These are phyloP conservation scores for Alloteropsis semialata DNA, from an alignment of 176 grass and related monocot species.

Conservation along the genomic window DNA sequence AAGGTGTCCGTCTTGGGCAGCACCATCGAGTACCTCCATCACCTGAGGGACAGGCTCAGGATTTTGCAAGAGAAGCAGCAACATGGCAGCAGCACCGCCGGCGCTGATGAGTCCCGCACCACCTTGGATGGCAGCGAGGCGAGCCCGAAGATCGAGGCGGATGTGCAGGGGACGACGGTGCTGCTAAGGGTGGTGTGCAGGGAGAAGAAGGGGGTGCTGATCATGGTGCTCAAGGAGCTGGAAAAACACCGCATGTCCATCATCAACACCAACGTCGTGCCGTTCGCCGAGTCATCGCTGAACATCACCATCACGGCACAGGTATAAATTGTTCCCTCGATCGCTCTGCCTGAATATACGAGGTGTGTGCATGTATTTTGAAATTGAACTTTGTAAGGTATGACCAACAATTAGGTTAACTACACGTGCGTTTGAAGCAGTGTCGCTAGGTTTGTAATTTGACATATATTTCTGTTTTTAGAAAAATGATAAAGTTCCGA, in stretches of 20 bases:
- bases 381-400: too few relatives aligned
- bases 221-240: constrained; percentile 34
- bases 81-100: not conserved
- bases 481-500: too few relatives aligned
- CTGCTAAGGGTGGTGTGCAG: constrained; percentile 29
- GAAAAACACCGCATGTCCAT: constrained; percentile 23
- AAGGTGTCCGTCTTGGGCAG: constrained; percentile 34
- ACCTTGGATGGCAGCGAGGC: not conserved
- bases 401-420: too few relatives aligned
- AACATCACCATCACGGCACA: constrained; percentile 39
- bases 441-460: too few relatives aligned
- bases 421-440: too few relatives aligned
- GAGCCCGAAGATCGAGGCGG: not conserved
- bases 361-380: not conserved
- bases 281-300: not conserved
- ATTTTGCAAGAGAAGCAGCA: not conserved
- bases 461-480: too few relatives aligned
- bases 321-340: not conserved
- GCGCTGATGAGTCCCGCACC: not conserved
- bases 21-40: constrained; percentile 32
- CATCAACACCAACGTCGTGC: constrained; percentile 31
- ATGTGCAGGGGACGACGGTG: constrained; percentile 2
- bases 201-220: constrained; percentile 39
- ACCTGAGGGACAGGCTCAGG: constrained; percentile 13
- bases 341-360: not conserved